Conservation (phyloP, 257 asterid species). For the Prunella vulgaris region DNA sequence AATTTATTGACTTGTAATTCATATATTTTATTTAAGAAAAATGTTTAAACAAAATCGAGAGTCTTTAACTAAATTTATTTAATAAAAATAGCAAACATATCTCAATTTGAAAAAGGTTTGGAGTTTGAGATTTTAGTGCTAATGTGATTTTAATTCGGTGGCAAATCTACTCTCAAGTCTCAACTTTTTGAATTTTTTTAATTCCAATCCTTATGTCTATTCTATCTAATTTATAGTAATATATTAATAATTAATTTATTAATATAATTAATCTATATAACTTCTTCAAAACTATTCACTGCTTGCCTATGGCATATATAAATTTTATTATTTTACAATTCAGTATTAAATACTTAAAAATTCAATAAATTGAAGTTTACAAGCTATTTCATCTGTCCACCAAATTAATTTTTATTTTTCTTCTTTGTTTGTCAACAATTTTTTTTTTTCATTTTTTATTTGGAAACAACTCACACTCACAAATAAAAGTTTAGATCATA, state of each 20-base stretch:
- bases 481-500: too few relatives aligned
- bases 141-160: background rate
- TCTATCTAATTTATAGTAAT: background rate
- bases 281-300: background rate
- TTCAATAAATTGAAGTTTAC: background rate
- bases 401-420: too few relatives aligned
- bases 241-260: background rate
- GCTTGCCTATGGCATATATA: background rate
- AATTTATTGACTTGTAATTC: background rate
- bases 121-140: background rate
- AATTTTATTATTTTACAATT: background rate
- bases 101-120: background rate
- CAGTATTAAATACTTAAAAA: background rate
- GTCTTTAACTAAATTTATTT: background rate
- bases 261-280: background rate
- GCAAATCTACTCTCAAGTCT: background rate
- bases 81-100: background rate
- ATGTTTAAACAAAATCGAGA: too few relatives aligned
- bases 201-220: background rate
- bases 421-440: too few relatives aligned
- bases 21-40: too few relatives aligned
- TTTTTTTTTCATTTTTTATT: too few relatives aligned
- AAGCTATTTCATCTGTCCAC: too few relatives aligned
- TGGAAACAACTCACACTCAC: too few relatives aligned
- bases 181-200: too few relatives aligned